A percentile compares a stretch with the other conserved stretches of the same genome.
phyloP scores from a whole-genome alignment of 345 rosid genomes.

The Eucalyptus globulus region DNA sequence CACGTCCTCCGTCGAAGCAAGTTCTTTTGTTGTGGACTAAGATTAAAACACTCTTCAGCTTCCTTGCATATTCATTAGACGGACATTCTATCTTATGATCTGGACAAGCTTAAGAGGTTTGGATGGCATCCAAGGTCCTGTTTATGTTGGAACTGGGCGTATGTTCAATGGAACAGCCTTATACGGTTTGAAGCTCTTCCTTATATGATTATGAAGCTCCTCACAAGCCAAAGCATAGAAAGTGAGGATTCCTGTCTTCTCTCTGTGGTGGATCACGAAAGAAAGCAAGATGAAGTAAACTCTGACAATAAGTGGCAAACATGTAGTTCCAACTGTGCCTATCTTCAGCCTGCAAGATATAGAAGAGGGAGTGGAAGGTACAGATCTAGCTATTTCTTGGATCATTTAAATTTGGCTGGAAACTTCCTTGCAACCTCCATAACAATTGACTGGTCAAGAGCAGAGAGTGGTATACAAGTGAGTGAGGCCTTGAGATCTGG shows the following conservation, averaged over 20 bases:
- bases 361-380: slow-evolving; percentile 97
- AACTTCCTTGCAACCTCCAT: neutral
- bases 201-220: slow-evolving; percentile 95
- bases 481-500: neutral
- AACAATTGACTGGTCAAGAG: neutral
- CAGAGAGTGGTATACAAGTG: neutral
- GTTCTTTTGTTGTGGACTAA: neutral
- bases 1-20: neutral
- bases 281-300: slow-evolving; percentile 55
- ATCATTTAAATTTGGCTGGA: neutral
- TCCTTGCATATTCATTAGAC: neutral
- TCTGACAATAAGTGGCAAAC: slow-evolving; percentile 74
- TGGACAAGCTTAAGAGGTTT: slow-evolving; percentile 94
- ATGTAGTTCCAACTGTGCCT: slow-evolving; percentile 80
- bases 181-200: slow-evolving; percentile 40
- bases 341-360: slow-evolving; percentile 87
- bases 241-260: slow-evolving; percentile 65
- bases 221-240: slow-evolving; percentile 68
- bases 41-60: neutral
- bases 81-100: neutral
- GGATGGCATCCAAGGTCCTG: slow-evolving; percentile 98
- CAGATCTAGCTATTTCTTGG: neutral
- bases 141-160: slow-evolving; percentile 95
- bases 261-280: slow-evolving; percentile 81
- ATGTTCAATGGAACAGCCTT: slow-evolving; percentile 91